These are phyloP conservation scores for Candida neerlandica DNA, from an alignment of 1,139 yeast genomes.

Conservation along the genomic window DNA sequence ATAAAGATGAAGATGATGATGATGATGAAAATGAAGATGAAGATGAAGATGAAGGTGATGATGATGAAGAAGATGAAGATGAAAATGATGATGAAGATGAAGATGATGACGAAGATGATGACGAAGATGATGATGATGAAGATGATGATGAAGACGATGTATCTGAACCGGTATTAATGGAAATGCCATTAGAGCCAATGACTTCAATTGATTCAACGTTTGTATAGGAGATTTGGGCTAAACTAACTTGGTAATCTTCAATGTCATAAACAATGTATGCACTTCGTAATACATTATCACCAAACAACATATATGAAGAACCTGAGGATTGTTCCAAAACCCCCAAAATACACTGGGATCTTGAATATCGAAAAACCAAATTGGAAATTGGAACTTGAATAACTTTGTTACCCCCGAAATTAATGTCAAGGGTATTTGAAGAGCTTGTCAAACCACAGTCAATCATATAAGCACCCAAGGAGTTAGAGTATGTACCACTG, in stretches of 20 bases:
- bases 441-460: slow-evolving; percentile 15
- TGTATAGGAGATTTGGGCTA: slow-evolving; percentile 62
- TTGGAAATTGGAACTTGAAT: slow-evolving; percentile 40
- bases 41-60: no score
- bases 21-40: no score
- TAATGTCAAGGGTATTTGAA: slow-evolving; percentile 24
- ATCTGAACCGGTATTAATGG: slow-evolving; percentile 4
- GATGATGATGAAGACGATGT: no score
- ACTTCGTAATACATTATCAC: slow-evolving; percentile 72
- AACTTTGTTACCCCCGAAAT: slow-evolving; percentile 38
- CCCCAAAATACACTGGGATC: slow-evolving; percentile 32
- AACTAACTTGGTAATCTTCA: slow-evolving; percentile 60
- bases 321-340: slow-evolving; percentile 26
- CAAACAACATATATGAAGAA: slow-evolving; percentile 42
- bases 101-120: no score
- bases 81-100: no score
- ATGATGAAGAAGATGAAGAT: no score
- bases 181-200: slow-evolving; percentile 3
- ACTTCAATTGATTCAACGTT: slow-evolving; percentile 7
- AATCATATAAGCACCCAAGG: slow-evolving; percentile 29
- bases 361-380: slow-evolving; percentile 24
- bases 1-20: no score
- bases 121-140: no score
- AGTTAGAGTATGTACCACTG: slow-evolving; percentile 24
- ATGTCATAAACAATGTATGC: slow-evolving; percentile 82